Evolutionary conservation across 768 basidiomycete species (phyloP), one percentile per base, ranked within the genome.

Genomic region (Amyloporia xantha): DNA sequence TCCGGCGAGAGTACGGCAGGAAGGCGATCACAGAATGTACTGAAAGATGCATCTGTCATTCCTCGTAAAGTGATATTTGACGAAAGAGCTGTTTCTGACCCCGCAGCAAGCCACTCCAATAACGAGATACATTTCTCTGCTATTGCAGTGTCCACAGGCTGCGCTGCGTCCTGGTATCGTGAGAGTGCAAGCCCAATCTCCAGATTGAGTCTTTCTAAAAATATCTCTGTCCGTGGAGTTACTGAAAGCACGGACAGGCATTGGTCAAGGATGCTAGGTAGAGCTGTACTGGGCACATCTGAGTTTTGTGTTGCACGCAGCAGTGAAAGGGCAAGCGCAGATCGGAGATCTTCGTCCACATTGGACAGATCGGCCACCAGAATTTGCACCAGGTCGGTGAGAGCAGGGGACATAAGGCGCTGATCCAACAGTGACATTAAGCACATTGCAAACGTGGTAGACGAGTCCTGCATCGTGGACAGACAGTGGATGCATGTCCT

Each of bases 41-140:
- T 60, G 55, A 81, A 75, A 0, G 67, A 70, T 19, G 76, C 70
- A 38, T 62, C 53, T 3, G 76, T 70, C 46, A 85, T 68, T 7
- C 76, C 75, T 10, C 63, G 69, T 7, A 86, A 68, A 19, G 71
- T 71, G n/a, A 61, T 63, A 25, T 11, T 47, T 25, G 37, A 48
- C 40, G 69, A 59, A 5, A 72, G 66, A 4, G 67, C 67, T 38
- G 76, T 74, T 3, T 68, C 61, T 11, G 68, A 56, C 5, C 44
- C 49, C 4, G 45, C 40, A 21, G 54, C 50, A n/a, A 82, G 66
- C 81, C 82, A 85, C 46, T 72, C 67, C n/a, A 86, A 66, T 1
- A 78, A 65, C 3, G 10, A 43, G 2, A 46, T 13, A 33, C 44
- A 37, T 11, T 9, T 40, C 38, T 48, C 20, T 5, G 36, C 36